These are phyloP conservation scores for Globisporangium solare DNA, from an alignment of 352 stramenopile genomes.

Conservation along the genomic window DNA sequence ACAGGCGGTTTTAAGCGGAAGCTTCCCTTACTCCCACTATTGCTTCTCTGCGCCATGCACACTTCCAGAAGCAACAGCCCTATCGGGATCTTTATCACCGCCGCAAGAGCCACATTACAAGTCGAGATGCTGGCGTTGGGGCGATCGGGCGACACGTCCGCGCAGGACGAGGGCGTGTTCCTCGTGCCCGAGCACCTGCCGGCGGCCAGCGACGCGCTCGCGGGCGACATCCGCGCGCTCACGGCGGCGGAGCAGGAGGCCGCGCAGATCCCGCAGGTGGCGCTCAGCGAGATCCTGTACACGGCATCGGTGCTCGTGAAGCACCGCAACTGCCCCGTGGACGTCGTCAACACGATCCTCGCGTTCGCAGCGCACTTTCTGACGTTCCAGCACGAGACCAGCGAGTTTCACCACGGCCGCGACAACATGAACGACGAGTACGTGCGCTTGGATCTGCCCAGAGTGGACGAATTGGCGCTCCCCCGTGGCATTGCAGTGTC, in stretches of 20 bases:
- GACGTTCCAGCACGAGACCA: conserved; percentile 36
- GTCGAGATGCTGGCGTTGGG: not conserved
- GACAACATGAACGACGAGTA: conserved; percentile 61
- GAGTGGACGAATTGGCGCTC: conserved; percentile 24
- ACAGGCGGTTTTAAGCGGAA: too few species aligned
- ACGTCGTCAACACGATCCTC: conserved; percentile 27
- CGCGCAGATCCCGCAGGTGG: conserved; percentile 41
- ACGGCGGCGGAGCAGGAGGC: conserved; percentile 25
- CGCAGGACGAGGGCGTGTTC: conserved; percentile 22
- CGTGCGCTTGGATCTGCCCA: conserved; percentile 35
- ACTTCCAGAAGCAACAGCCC: too few species aligned
- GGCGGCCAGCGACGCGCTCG: conserved; percentile 17
- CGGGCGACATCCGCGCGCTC: conserved; percentile 36
- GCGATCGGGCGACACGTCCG: too few species aligned
- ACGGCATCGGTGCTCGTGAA: conserved; percentile 34
- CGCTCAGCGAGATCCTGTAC: conserved; percentile 32
- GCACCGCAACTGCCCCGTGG: conserved; percentile 19
- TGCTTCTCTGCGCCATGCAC: too few species aligned
- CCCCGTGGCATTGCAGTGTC: conserved; percentile 34
- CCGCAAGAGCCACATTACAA: not conserved
- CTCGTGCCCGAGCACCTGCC: conserved; percentile 35
- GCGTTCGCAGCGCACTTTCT: conserved; percentile 49
- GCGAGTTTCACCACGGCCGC: conserved; percentile 19
- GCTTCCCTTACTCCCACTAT: too few species aligned
- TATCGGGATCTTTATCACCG: too few species aligned